Base-by-base conservation (phyloP, 2,329 filamentous ascomycete species). In the Zasmidium cellare region DNA sequence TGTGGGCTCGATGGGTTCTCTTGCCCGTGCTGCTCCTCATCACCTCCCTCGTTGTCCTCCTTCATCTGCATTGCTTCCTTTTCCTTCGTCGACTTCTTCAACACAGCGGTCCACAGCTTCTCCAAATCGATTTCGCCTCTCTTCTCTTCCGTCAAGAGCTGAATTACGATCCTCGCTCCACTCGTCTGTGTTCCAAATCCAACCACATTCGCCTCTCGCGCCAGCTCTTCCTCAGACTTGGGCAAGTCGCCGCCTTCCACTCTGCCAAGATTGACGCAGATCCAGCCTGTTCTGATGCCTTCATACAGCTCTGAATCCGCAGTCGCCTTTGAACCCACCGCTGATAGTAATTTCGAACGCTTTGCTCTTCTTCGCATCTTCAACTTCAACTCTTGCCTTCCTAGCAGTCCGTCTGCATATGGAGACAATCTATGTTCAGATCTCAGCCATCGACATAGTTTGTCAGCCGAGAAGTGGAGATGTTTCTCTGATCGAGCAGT, bases 401-500 rank as follows among this genome's bases (percentile, higher is more conserved):
- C 93, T 56, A 99, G 82, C 45, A 97, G 76, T 0, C 94, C 94
- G 71, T 96, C 94, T 0, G 94, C 92, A 65, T 87, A 84, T 0
- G 93, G 91, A 1, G 82, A 78, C 38, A 97, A 77, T 55, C 87
- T 86, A 73, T 91, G 85, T 12, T 86, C 84, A 45, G 83, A 86
- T 53, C 92, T 83, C 46, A 97, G 77, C 89, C 91, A 97, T 58
- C 93, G 85, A 63, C 92, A 91, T 23, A 96, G 83, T n/a, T 91
- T 86, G 70, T 96, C 92, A 0, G 92, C 91, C 1, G 91, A 91
- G 20, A 96, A 88, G 70, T 96, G 93, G 35, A 99, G 80, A 77
- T 99, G 94, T 53, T 93, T 92, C 74, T 97, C 91, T 68, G 91
- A 96, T 58, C 94, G 88, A 14, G 93, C 91, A 9, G 92, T 96